A percentile compares a stretch with the other conserved stretches of the same genome.
These are phyloP conservation scores for Phyllosticta ampelicida DNA, from an alignment of 2,329 filamentous ascomycete genomes.

Conservation along the genomic window DNA sequence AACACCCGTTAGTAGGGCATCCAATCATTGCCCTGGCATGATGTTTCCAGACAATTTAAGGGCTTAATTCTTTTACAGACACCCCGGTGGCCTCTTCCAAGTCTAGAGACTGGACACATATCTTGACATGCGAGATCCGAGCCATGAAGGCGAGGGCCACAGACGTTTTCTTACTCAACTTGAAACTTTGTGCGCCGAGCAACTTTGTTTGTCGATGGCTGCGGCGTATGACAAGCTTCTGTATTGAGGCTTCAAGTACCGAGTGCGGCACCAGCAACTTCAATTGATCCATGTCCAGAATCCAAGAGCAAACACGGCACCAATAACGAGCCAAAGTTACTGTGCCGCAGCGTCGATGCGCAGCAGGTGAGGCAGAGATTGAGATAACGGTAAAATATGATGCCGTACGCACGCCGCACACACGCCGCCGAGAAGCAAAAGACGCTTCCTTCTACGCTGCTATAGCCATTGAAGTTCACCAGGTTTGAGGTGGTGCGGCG, in stretches of 20 bases:
- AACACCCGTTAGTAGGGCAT: background rate
- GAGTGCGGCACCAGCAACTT: background rate
- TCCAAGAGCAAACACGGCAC: background rate
- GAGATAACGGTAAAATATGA: background rate
- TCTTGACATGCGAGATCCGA: background rate
- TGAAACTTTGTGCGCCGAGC: background rate
- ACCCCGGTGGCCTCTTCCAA: background rate
- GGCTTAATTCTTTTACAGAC: background rate
- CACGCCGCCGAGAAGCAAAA: background rate
- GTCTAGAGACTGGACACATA: background rate
- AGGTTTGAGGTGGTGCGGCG: background rate
- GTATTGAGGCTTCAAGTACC: background rate
- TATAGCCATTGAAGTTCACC: background rate
- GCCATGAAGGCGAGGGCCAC: background rate
- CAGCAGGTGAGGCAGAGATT: background rate
- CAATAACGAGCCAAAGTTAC: background rate
- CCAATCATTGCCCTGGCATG: background rate
- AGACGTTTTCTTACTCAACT: background rate
- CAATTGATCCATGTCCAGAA: background rate
- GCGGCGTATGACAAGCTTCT: background rate
- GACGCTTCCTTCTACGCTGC: background rate
- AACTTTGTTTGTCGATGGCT: background rate
- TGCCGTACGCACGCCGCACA: background rate
- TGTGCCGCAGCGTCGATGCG: background rate
- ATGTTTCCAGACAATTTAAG: background rate